Evolutionary conservation across 192 early-diverging fungal species (phyloP), one percentile per base, ranked within the genome.

Genomic region (Entomortierella beljakovae): DNA sequence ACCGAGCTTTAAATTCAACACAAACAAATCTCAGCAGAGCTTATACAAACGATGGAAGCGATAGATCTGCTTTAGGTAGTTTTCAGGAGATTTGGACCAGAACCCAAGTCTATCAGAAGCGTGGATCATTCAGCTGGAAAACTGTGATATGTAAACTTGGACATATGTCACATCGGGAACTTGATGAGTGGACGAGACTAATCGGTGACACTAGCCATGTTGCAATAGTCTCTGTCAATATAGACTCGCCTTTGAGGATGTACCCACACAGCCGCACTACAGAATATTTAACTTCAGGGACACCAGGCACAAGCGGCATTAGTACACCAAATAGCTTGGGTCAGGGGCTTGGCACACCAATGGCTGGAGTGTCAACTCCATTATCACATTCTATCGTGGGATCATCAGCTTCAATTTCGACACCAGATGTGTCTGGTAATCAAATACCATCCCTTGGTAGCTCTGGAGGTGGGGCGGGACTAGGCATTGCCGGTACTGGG

Each of bases 111-210:
- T 63, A 86, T 51, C 66, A 82, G 32, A 65, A 71, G 28, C 62
- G 80, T 31, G 70, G 83, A 29, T 83, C 76, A 4, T 84, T 82
- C 35, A 35, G 40, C 20, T 86, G 83, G 83, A 83, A 83, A 31
- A 82, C 81, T 43, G 83, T 86, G 10, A 73, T 88, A 48, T 80
- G 82, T 46, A 88, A 88, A 56, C 59, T 88, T 1, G 87, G 87
- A 2, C 38, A 84, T 13, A 79, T 88, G 83, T 82, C 81, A 40
- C 79, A 76, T 8, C 38, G 64, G 11, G 86, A 87, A 43, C 53
- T 87, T 28, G 51, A 77, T 38, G 84, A 68, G 40, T 81, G 70
- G 79, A 61, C 40, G 22, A 61, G 58, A 22, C 15, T 81, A 18
- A 55, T 58, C 18, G 46, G 58, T 23, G 69, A 42, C 0, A 38